Percentiles rank a stretch among this genome's conserved stretches.
phyloP scores from a whole-genome alignment of 2,329 filamentous ascomycete genomes.

The Colletotrichum aenigma region DNA sequence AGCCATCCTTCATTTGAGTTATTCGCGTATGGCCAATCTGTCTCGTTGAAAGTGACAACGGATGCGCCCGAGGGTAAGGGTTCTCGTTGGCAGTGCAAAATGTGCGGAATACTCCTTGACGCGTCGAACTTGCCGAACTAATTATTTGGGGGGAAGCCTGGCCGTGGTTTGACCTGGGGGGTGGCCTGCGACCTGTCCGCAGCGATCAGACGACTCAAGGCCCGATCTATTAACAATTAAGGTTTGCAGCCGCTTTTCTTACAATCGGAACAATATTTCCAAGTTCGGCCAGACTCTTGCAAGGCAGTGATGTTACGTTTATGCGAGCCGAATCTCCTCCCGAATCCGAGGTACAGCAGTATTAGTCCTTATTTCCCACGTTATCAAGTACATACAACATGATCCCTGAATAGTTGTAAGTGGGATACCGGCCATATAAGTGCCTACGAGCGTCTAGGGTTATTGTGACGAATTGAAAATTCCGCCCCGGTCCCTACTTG shows the following conservation, averaged over 20 bases:
- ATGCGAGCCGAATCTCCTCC: too few species aligned
- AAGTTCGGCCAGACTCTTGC: background rate
- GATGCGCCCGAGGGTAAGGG: background rate
- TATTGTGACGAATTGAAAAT: too few species aligned
- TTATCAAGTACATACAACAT: too few species aligned
- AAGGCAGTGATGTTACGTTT: too few species aligned
- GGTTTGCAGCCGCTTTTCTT: background rate
- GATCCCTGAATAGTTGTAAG: too few species aligned
- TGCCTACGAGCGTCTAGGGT: too few species aligned
- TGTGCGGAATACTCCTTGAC: background rate
- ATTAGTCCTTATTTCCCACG: too few species aligned
- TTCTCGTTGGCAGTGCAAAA: background rate
- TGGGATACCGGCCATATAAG: too few species aligned
- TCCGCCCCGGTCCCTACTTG: too few species aligned
- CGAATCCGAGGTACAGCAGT: too few species aligned
- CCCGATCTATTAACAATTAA: background rate
- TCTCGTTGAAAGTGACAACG: background rate
- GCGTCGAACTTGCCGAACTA: background rate
- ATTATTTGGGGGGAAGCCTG: rapidly evolving
- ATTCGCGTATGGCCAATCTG: too few species aligned
- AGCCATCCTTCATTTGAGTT: background rate
- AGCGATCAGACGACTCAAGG: background rate
- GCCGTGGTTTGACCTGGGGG: background rate
- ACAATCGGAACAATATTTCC: background rate
- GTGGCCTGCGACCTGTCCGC: background rate